Evolutionary conservation across 495 filamentous ascomycete genomes (phyloP).

Genomic region (Penicillium daleae): DNA sequence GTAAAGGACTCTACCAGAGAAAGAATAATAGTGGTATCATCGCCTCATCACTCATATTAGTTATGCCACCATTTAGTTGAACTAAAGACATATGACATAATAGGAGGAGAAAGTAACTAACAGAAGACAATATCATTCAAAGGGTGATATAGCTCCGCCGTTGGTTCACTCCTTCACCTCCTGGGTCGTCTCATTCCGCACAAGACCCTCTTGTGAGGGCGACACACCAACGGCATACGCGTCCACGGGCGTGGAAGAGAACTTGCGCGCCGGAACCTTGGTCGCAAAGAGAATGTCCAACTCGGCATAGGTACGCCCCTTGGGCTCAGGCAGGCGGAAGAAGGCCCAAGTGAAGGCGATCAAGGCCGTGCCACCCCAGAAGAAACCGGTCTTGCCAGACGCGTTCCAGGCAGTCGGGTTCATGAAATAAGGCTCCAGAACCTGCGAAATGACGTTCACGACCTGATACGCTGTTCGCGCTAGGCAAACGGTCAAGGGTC

Average conservation of each 20-base stretch:
- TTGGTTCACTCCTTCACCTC: slow-evolving; percentile 22
- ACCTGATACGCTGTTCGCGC: slow-evolving; percentile 69
- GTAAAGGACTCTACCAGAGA: neutral
- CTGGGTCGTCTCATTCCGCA: slow-evolving; percentile 12
- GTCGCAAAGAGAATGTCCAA: slow-evolving; percentile 67
- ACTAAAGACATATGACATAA: no score
- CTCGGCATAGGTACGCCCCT: slow-evolving; percentile 67
- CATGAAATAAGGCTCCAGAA: slow-evolving; percentile 69
- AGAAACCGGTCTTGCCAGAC: slow-evolving; percentile 68
- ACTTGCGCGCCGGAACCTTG: slow-evolving; percentile 62
- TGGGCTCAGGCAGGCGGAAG: slow-evolving; percentile 70
- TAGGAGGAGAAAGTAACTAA: neutral
- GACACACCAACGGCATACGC: slow-evolving; percentile 46
- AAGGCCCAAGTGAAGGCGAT: slow-evolving; percentile 66
- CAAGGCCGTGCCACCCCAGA: slow-evolving; percentile 68
- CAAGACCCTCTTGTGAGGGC: slow-evolving; percentile 27
- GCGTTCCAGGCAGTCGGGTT: slow-evolving; percentile 70
- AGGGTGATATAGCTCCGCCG: neutral
- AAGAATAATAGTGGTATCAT: neutral
- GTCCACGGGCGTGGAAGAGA: slow-evolving; percentile 59
- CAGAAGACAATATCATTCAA: neutral
- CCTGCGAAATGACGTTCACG: slow-evolving; percentile 62
- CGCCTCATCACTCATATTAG: neutral
- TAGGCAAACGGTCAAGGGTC: slow-evolving; percentile 66
- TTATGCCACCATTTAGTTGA: no score